A percentile compares a stretch with the other conserved stretches of the same genome.
phyloP scores from a whole-genome alignment of 805 yeast species.

The Wickerhamomyces alni region DNA sequence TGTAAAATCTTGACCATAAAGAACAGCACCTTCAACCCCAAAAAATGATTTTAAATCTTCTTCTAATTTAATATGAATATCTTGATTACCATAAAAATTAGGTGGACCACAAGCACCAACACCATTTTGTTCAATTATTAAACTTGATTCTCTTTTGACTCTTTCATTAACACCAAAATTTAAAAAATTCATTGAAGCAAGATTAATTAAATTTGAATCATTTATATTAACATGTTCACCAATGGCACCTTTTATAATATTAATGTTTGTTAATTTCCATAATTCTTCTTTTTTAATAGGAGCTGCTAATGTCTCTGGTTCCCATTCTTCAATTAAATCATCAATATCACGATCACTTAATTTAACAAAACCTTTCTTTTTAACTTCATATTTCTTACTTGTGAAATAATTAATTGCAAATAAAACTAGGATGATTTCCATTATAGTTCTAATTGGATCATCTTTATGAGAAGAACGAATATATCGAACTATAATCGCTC shows the following conservation, averaged over 20 bases:
- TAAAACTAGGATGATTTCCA: conserved; percentile 70
- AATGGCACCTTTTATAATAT: conserved; percentile 54
- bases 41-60: conserved; percentile 55
- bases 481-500: conserved; percentile 56
- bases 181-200: conserved; percentile 69
- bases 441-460: conserved; percentile 85
- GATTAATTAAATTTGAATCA: conserved; percentile 45
- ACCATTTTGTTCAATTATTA: conserved; percentile 64
- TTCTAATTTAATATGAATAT: conserved; percentile 60
- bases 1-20: conserved; percentile 90
- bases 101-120: conserved; percentile 99
- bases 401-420: conserved; percentile 80
- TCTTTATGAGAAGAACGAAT: conserved; percentile 82
- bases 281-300: conserved; percentile 41
- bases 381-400: conserved; percentile 70
- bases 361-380: conserved; percentile 63
- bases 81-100: conserved; percentile 94
- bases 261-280: conserved; percentile 62
- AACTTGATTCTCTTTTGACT: conserved; percentile 48
- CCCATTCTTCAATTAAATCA: conserved; percentile 85
- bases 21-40: conserved; percentile 70
- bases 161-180: conserved; percentile 45
- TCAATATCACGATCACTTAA: conserved; percentile 63
- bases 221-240: conserved; percentile 22
- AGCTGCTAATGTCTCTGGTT: conserved; percentile 76